These are phyloP conservation scores for Talaromyces atroroseus DNA, from an alignment of 2,329 filamentous ascomycete species.

Conservation along the genomic window DNA sequence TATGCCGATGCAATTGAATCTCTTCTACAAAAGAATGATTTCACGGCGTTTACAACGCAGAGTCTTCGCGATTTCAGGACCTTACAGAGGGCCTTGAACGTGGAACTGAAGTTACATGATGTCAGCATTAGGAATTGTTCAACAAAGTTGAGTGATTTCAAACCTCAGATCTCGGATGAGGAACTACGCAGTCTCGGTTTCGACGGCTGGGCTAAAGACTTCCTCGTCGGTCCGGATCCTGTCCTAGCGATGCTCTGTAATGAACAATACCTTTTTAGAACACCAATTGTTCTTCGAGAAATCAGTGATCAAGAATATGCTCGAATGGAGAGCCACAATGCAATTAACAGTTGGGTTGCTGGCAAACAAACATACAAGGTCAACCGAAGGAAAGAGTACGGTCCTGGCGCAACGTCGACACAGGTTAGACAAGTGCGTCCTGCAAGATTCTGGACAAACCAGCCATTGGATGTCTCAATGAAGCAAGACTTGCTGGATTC, in stretches of 20 bases:
- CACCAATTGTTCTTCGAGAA: conserved; percentile 59
- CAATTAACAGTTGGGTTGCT: conserved; percentile 65
- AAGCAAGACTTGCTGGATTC: conserved; percentile 57
- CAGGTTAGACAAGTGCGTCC: conserved; percentile 55
- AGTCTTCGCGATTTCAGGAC: conserved; percentile 67
- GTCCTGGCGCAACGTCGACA: conserved; percentile 65
- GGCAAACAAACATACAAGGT: conserved; percentile 60
- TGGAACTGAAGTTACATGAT: conserved; percentile 61
- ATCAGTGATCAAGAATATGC: conserved; percentile 64
- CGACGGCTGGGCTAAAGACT: conserved; percentile 75
- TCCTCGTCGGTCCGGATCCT: conserved; percentile 70
- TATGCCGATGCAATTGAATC: conserved; percentile 60
- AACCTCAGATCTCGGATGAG: conserved; percentile 49
- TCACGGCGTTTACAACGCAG: conserved; percentile 67
- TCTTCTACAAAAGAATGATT: conserved; percentile 49
- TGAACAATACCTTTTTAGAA: conserved; percentile 62
- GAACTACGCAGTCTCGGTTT: conserved; percentile 60
- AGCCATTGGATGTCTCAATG: conserved; percentile 58
- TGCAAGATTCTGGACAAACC: conserved; percentile 69
- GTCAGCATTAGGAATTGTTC: conserved; percentile 64
- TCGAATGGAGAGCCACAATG: conserved; percentile 50
- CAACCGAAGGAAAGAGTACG: conserved; percentile 72
- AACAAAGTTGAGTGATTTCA: conserved; percentile 51
- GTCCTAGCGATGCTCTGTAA: conserved; percentile 85
- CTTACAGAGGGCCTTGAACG: conserved; percentile 63